Base-by-base conservation (phyloP, 768 basidiomycete genomes). In the Sporobolomyces pararoseus region DNA sequence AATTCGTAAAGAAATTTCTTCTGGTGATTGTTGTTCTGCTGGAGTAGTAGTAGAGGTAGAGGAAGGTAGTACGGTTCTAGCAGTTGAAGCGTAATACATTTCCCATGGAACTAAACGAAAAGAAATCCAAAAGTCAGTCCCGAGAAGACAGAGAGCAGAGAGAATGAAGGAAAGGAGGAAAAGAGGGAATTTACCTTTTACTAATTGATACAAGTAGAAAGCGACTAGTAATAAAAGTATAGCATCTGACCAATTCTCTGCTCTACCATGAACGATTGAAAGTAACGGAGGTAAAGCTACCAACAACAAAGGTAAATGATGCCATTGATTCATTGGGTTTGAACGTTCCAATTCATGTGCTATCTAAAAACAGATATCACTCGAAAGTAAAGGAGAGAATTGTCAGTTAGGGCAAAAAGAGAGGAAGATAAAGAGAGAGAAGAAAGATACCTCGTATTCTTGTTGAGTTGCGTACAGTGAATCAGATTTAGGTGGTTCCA, bases 171-270 rank as follows among this genome's bases (percentile, higher is more conserved):
- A 10, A 51, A 7, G 12, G 50, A 27, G n/a, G 7, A 25, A 29
- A 4, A 25, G 29, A 3, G 12, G 7, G 50, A 27, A 12, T 10
- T 4, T 21, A 76, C 76, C 76, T 35, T 75, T 77, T 63, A 79
- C 71, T 50, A 79, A 71, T 35, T 77, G 76, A 55, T 74, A 77
- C 44, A 79, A 69, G 71, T 77, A 78, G 63, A 72, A 79, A 29
- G 70, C 65, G 39, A 77, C 70, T 31, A 77, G 65, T n/a, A 75
- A 50, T 42, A 79, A 71, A 53, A 78, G 51, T 63, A 79, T 65
- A 12, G 74, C 70, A 63, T 77, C 76, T 51, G 74, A 46, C 75
- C 77, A 76, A 68, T 75, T 73, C 74, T 75, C 73, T n/a, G 69
- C 73, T 17, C 70, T 60, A 34, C 73, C 78, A 35, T 76, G 72